Evolutionary conservation across 1,139 yeast species (phyloP).

Genomic region (Yamadazyma songkhlaensis): DNA sequence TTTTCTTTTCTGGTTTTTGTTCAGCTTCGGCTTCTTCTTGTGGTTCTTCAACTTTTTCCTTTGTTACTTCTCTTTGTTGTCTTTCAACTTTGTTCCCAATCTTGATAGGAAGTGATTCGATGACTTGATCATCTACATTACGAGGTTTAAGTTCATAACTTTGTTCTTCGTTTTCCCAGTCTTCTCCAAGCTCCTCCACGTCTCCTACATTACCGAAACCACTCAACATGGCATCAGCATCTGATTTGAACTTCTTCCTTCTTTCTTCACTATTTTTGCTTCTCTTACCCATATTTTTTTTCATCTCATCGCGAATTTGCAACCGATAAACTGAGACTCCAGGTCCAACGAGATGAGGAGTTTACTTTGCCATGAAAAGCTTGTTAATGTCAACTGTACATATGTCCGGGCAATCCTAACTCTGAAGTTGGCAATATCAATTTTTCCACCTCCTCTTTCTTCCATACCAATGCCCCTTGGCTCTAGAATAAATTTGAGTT

Average conservation of each 20-base stretch:
- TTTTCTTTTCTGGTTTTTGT: conserved; percentile 28
- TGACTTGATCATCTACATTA: conserved; percentile 30
- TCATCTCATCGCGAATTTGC: conserved; percentile 8
- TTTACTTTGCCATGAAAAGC: no score
- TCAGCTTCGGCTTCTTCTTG: conserved; percentile 28
- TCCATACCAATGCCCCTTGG: no score
- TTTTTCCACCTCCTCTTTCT: no score
- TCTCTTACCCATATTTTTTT: conserved; percentile 34
- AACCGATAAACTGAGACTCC: background rate
- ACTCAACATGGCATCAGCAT: conserved; percentile 43
- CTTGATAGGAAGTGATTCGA: conserved; percentile 83
- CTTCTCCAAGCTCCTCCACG: conserved; percentile 11
- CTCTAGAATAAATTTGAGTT: no score
- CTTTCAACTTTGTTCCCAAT: conserved; percentile 71
- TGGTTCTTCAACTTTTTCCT: conserved; percentile 29
- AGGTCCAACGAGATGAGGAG: no score
- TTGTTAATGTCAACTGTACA: background rate
- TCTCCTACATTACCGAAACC: conserved; percentile 37
- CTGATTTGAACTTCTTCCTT: conserved; percentile 50
- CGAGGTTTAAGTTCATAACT: conserved; percentile 67
- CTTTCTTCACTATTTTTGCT: conserved; percentile 43
- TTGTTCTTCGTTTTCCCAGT: conserved; percentile 64
- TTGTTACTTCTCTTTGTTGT: conserved; percentile 41
- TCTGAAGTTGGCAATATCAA: no score
- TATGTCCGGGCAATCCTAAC: no score